A percentile compares a stretch with the other conserved stretches of the same genome.
phyloP scores from a whole-genome alignment of 2,329 filamentous ascomycete genomes.

The Xylariaceae sp. region DNA sequence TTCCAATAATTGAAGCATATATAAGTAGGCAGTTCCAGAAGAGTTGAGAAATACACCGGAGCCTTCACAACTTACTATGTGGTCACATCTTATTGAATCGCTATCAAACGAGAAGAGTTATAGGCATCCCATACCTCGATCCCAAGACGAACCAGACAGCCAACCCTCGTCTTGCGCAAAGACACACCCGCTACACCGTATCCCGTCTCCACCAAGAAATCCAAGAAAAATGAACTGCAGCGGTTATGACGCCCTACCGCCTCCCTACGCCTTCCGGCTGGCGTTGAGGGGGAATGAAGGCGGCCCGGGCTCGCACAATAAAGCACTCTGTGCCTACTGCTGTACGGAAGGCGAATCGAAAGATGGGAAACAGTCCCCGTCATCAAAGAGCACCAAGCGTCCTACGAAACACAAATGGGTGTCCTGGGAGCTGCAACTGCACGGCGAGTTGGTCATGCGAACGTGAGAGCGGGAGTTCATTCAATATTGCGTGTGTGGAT shows the following conservation, averaged over 20 bases:
- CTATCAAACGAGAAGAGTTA: neutral
- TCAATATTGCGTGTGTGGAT: neutral
- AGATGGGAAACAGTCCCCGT: neutral
- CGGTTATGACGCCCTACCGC: constrained; percentile 14
- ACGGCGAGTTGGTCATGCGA: constrained; percentile 11
- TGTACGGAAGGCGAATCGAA: neutral
- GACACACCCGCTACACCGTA: neutral
- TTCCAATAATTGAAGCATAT: neutral
- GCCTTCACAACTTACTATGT: neutral
- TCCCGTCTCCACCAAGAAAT: neutral
- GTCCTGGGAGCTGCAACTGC: constrained; percentile 16
- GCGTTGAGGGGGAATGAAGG: constrained; percentile 7
- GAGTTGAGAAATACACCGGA: neutral
- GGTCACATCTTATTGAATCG: neutral
- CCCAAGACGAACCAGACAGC: neutral
- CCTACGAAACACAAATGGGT: constrained; percentile 15
- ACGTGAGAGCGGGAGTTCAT: constrained; percentile 2
- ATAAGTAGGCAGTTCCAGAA: neutral
- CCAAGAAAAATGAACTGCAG: constrained; percentile 11
- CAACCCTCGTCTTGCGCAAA: neutral
- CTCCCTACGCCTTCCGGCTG: constrained; percentile 14
- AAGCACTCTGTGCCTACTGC: constrained; percentile 11
- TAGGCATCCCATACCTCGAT: neutral
- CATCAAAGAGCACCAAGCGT: constrained; percentile 2
- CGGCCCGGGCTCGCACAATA: constrained; percentile 5